Evolutionary conservation across 192 early-diverging fungal species (phyloP).

Genomic region (Coemansia sp.): DNA sequence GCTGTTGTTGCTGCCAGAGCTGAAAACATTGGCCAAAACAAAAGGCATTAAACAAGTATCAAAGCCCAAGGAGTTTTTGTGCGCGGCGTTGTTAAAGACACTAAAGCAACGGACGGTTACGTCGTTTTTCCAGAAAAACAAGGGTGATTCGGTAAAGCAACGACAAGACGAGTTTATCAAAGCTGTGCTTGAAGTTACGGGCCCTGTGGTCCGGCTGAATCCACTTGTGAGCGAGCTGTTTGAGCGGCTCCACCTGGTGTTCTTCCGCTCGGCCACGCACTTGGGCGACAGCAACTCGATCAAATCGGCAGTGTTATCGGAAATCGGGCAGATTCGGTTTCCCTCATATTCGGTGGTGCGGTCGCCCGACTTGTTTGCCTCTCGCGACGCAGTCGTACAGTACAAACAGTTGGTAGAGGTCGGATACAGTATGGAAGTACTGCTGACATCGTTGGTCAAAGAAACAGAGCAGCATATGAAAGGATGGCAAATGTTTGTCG

Average conservation of each 20-base stretch:
- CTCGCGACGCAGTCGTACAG: constrained; percentile 34
- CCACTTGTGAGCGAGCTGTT: constrained; percentile 32
- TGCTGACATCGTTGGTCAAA: constrained; percentile 22
- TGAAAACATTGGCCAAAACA: constrained; percentile 31
- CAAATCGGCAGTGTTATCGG: constrained; percentile 26
- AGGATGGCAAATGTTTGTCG: constrained; percentile 38
- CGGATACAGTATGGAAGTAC: constrained; percentile 26
- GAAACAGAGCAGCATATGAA: constrained; percentile 27
- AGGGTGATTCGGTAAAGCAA: constrained; percentile 13
- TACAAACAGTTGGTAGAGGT: constrained; percentile 34
- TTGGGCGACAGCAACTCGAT: constrained; percentile 38
- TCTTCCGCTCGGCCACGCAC: constrained; percentile 35
- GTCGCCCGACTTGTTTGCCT: constrained; percentile 39
- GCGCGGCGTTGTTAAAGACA: constrained; percentile 20
- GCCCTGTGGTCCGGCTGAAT: constrained; percentile 29
- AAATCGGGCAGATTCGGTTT: constrained; percentile 38
- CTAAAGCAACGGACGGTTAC: constrained; percentile 41
- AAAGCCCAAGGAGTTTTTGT: constrained; percentile 38
- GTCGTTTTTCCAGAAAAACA: constrained; percentile 40
- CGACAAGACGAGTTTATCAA: constrained; percentile 14
- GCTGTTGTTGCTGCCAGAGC: constrained; percentile 25
- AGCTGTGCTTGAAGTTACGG: constrained; percentile 25
- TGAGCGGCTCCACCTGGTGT: constrained; percentile 51
- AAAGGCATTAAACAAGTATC: constrained; percentile 40
- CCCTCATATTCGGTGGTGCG: constrained; percentile 34